Evolutionary conservation across 108 stramenopile species (phyloP), one percentile per base, ranked within the genome.

Genomic region (Schizochytrium sp.): DNA sequence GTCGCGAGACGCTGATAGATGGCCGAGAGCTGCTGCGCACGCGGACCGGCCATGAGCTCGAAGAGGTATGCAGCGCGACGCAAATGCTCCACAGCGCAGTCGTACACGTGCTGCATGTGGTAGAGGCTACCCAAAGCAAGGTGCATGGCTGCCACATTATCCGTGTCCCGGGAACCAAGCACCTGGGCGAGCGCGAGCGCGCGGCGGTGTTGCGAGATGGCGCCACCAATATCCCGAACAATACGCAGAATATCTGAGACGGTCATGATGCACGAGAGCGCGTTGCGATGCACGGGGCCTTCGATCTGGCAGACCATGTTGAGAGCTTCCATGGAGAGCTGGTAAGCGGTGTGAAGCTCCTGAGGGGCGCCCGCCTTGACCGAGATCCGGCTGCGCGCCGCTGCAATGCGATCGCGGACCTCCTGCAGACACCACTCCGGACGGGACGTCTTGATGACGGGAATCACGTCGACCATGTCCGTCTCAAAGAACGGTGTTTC

Each of bases 391-490:
- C 92, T 92, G 16, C 51, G 44, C 25, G 76, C 45, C 51, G 48
- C 76, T 48, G 97, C 97, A 43, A 96, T 89, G 5, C 94, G 93
- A 5, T 93, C 89, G 60, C 93, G 92, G 5, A 95, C 97, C 76
- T 98, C 97, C 5, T 95, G 92, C 34, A 96, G 92, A 58, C 94
- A 90, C 53, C 91, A 91, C 60, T 94, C 96, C 41, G 96, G 93
- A 34, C 92, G 89, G 89, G 95, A 96, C 72, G 96, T 95, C 92
- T 98, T 99, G 60, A 97, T 95, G 87, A 97, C 88, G 12, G 98
- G 98, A 43, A 97, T 91, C 69, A 98, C 89, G 41, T 96, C 96
- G 34, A 95, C 88, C 45, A 99, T 91, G 88, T 98, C 97, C 6
- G 53, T 93, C 88, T 23, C 95, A 90, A 16, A 95, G 92, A 83